phyloP scores from a whole-genome alignment of 1,139 yeast genomes.

The Sporopachydermia cereana region DNA sequence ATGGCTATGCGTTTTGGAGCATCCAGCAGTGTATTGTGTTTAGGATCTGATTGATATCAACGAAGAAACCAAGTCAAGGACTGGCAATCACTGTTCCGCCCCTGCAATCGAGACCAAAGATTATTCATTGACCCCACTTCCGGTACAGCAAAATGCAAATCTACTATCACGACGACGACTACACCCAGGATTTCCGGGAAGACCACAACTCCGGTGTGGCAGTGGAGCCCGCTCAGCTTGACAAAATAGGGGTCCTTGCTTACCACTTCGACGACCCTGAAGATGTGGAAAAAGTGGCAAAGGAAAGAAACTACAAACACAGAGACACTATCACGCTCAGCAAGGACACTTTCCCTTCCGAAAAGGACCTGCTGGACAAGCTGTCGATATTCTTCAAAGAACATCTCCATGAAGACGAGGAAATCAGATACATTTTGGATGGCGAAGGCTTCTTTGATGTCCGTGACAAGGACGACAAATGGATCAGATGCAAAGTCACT shows the following conservation, averaged over 20 bases:
- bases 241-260: slow-evolving; percentile 60
- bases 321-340: slow-evolving; percentile 61
- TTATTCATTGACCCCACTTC: too few species aligned
- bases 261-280: slow-evolving; percentile 38
- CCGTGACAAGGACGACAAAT: slow-evolving; percentile 49
- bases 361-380: slow-evolving; percentile 51
- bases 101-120: too few species aligned
- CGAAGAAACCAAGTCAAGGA: too few species aligned
- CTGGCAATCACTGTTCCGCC: too few species aligned
- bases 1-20: too few species aligned
- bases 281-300: slow-evolving; percentile 57
- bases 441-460: slow-evolving; percentile 94
- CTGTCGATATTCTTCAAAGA: slow-evolving; percentile 67
- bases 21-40: too few species aligned
- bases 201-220: slow-evolving; percentile 60
- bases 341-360: slow-evolving; percentile 52
- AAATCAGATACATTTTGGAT: slow-evolving; percentile 77
- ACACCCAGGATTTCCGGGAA: slow-evolving; percentile 54
- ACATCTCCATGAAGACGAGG: slow-evolving; percentile 95
- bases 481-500: slow-evolving; percentile 66
- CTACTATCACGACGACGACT: slow-evolving; percentile 63
- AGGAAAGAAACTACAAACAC: slow-evolving; percentile 62
- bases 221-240: slow-evolving; percentile 40
- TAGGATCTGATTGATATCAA: too few species aligned
- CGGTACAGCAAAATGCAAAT: slow-evolving; percentile 32